Conservation (phyloP, 2,329 filamentous ascomycete species). For the Clarireedia homoeocarpa region DNA sequence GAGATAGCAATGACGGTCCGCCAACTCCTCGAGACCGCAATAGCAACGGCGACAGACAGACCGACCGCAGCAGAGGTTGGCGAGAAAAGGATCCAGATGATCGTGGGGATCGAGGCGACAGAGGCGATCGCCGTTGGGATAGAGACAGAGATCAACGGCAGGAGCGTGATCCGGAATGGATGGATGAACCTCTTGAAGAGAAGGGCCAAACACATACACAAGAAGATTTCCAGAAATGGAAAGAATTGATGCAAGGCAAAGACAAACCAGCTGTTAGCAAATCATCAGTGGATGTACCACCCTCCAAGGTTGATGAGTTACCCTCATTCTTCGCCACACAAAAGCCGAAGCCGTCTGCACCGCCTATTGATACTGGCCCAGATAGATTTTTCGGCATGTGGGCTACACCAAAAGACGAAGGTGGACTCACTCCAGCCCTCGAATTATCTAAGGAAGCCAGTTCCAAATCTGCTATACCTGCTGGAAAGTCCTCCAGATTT, state of each 20-base stretch:
- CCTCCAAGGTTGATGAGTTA: slow-evolving; percentile 31
- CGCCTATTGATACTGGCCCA: slow-evolving; percentile 54
- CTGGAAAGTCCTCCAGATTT: slow-evolving; percentile 74
- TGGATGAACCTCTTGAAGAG: slow-evolving; percentile 67
- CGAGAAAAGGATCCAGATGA: slow-evolving; percentile 35
- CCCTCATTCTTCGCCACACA: slow-evolving; percentile 32
- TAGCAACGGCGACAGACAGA: slow-evolving; percentile 27
- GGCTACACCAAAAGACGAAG: slow-evolving; percentile 41
- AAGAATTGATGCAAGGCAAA: slow-evolving; percentile 62
- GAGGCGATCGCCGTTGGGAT: slow-evolving; percentile 26
- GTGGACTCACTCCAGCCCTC: slow-evolving; percentile 30
- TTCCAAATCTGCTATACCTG: slow-evolving; percentile 37
- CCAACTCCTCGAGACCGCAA: slow-evolving; percentile 26
- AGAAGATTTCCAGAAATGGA: slow-evolving; percentile 91
- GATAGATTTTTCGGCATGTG: slow-evolving; percentile 70
- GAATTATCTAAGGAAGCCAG: slow-evolving; percentile 37
- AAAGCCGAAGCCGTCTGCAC: slow-evolving; percentile 48
- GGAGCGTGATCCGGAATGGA: slow-evolving; percentile 86
- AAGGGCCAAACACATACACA: slow-evolving; percentile 67
- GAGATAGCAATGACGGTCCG: slow-evolving; percentile 33
- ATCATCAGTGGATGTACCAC: slow-evolving; percentile 27
- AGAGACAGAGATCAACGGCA: slow-evolving; percentile 52
- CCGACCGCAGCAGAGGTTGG: slow-evolving; percentile 30
- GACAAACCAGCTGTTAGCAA: slow-evolving; percentile 21
- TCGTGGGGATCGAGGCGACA: slow-evolving; percentile 20